Evolutionary conservation across 176 grass and related monocot genomes (phyloP), one percentile per base, ranked within the genome.

Genomic region (Bolboschoenus planiculmis): DNA sequence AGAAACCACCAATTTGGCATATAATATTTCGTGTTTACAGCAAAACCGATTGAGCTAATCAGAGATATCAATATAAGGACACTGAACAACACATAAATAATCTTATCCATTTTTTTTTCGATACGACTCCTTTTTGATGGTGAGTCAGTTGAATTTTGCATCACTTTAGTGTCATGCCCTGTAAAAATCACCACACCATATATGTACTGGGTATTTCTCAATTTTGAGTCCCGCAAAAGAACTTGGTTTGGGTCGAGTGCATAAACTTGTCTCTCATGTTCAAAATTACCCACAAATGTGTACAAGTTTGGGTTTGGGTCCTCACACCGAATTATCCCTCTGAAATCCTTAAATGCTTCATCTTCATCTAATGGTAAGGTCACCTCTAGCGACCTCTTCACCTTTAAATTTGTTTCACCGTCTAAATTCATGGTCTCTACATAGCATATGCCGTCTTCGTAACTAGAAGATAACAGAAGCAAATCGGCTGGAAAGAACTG

Each of bases 341-440:
- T 85, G 83, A 99, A 99, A 80, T 95, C 91, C 78, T 87, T 95
- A 73, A 91, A 95, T 1, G 70, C 58, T 18, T 90, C 89, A 33
- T 99, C 93, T 43, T 95, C 96, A 76, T 93, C 96, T 79, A 99
- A 78, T 7, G 91, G 77, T 36, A 91, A 65, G 0, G 96, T 99
- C 54, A 85, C 91, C 76, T 99, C 96, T 10, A 99, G 75, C 47
- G 96, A 99, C 79, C 93, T 95, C 72, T 95, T 99, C 35, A 99
- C 92, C 89, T 99, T 99, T 40, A 99, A 92, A 86, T 99, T 99
- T 0, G 96, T 99, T 67, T 95, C 96, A 0, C 93, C 96, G 18
- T 99, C 93, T 64, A 99, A 94, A 85, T 95, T 99, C 96, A 99
- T 99, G 4, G 96, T 99, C 89, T 99, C 96, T 4, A 99, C 96